These are phyloP conservation scores for Phytophthora cryptogea DNA, from an alignment of 352 stramenopile species.

Conservation along the genomic window DNA sequence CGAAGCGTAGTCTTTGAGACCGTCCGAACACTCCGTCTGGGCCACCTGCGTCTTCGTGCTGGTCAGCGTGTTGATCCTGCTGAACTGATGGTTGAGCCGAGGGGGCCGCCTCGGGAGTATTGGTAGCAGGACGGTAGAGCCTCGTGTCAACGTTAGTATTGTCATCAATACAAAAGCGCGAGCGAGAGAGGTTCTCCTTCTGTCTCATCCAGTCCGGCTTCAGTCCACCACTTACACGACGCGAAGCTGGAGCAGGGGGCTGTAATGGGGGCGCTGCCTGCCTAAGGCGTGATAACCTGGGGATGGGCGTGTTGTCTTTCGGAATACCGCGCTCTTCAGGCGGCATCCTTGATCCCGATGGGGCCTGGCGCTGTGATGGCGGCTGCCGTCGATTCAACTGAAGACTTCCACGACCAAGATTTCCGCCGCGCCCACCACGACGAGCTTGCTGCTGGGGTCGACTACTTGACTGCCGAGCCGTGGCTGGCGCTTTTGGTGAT, in stretches of 20 bases:
- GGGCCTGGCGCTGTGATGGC: slow-evolving; percentile 24
- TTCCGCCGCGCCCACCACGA: slow-evolving; percentile 30
- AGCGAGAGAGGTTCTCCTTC: slow-evolving; percentile 58
- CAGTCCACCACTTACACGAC: slow-evolving; percentile 39
- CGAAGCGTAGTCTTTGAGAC: slow-evolving; percentile 60
- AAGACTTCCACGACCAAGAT: slow-evolving; percentile 20
- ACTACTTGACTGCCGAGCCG: slow-evolving; percentile 13
- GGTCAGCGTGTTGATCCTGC: slow-evolving; percentile 30
- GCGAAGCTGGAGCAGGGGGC: slow-evolving; percentile 14
- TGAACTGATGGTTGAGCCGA: slow-evolving; percentile 15
- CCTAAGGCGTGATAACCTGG: slow-evolving; percentile 11
- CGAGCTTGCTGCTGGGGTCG: slow-evolving; percentile 36
- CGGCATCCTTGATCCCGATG: slow-evolving; percentile 1
- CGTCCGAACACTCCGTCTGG: slow-evolving; percentile 64
- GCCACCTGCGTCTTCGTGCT: slow-evolving; percentile 44
- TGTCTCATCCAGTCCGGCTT: slow-evolving; percentile 79
- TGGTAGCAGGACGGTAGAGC: slow-evolving; percentile 45
- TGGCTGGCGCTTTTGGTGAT: slow-evolving; percentile 9
- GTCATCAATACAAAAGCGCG: slow-evolving; percentile 67
- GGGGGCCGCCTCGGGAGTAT: slow-evolving; percentile 17
- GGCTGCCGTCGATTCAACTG: slow-evolving; percentile 27
- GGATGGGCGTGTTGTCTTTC: slow-evolving; percentile 37
- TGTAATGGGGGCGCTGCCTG: slow-evolving; percentile 9
- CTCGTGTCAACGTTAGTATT: slow-evolving; percentile 52
- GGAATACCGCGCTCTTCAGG: slow-evolving; percentile 18